Evolutionary conservation across 768 basidiomycete genomes (phyloP), one percentile per base, ranked within the genome.

Genomic region (Mycena filopes): DNA sequence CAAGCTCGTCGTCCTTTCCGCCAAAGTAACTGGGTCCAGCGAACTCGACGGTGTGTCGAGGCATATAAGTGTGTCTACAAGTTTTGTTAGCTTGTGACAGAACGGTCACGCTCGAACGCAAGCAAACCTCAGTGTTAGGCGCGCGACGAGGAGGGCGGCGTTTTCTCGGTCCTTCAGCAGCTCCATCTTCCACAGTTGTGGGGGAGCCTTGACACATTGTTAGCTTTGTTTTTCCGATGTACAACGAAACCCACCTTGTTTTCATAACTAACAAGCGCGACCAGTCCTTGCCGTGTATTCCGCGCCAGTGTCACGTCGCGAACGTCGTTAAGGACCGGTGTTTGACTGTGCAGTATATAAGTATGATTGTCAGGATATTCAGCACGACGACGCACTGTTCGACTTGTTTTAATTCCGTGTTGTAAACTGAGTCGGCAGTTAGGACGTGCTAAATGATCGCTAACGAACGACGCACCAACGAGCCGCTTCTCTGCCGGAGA

Each of bases 1-100:
- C 88, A 46, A 94, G 80, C 70, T 94, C 91, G 70, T 93, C 89
- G 66, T 90, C 87, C 71, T 86, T 87, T 20, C 93, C 93, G 40
- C 92, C 93, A 58, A 94, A 93, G 77, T 93, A 92, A 72, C 91
- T 92, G 10, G 89, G 87, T 0, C 93, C 93, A 2, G 92, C 89
- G 70, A 93, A 92, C 70, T 93, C 90, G 21, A 92, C 86, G 15
- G 81, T 67, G 15, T 79, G 78, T 72, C 89, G 91, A 11, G 91
- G 89, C 81, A 88, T 85, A 72, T 92, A 94, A 1, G 89, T 93
- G 69, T 92, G 92, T 53, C 89, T 88, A 29, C 31, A 23, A 28
- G 21, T 82, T n/a, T n/a, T n/a, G n/a, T n/a, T n/a, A n/a, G n/a
- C n/a, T n/a, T n/a, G n/a, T n/a, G n/a, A n/a, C n/a, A n/a, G n/a